These are phyloP conservation scores for Alternaria triticimaculans DNA, from an alignment of 2,329 filamentous ascomycete species.

Conservation along the genomic window DNA sequence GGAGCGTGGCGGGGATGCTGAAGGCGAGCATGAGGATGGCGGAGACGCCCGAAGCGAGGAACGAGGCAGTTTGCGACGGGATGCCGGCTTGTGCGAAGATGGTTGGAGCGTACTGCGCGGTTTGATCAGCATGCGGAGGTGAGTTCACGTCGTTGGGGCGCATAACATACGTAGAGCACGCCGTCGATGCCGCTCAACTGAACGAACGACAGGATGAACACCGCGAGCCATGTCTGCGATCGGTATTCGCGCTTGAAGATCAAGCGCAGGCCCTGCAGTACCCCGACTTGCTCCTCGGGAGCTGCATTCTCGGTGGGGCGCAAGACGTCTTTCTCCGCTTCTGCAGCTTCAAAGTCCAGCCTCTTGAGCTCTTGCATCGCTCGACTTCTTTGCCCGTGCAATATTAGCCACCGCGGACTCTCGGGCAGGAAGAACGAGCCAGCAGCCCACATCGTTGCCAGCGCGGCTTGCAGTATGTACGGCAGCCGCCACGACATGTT, in stretches of 20 bases:
- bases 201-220: not conserved
- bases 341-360: not conserved
- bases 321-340: not conserved
- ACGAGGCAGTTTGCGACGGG: not conserved
- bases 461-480: not conserved
- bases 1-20: not conserved
- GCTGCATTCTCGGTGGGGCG: rapidly evolving
- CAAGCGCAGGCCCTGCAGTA: not conserved
- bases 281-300: not conserved
- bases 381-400: not conserved
- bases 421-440: not conserved
- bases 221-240: not conserved
- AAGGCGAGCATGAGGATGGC: not conserved
- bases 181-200: not conserved
- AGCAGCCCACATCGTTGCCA: not conserved
- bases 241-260: not conserved
- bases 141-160: not conserved
- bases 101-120: not conserved
- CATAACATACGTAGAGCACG: not conserved
- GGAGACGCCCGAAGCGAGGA: not conserved
- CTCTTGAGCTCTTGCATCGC: not conserved
- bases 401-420: not conserved
- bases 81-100: not conserved
- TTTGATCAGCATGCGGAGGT: not conserved
- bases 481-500: not conserved